Percentiles rank a stretch among this genome's conserved stretches.
These are phyloP conservation scores for Chlamydomonas schloesseri DNA, from an alignment of 139 green algal species.

Conservation along the genomic window DNA sequence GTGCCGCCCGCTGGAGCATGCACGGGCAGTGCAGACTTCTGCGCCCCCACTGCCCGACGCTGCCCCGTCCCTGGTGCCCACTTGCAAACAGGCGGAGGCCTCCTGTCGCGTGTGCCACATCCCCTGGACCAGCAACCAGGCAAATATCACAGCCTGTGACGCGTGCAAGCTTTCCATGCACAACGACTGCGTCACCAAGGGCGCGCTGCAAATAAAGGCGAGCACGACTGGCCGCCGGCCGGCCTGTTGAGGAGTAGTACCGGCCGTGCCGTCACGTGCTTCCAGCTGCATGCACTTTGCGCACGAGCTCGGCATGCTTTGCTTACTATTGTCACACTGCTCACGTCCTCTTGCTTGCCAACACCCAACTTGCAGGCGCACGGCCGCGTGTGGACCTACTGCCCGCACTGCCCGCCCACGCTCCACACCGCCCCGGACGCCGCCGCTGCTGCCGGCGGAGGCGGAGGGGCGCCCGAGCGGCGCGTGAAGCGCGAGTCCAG, in stretches of 20 bases:
- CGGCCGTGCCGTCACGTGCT: no score
- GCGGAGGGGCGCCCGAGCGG: no score
- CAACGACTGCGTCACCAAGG: conserved; percentile 35
- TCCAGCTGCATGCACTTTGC: no score
- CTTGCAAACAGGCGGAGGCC: conserved; percentile 15
- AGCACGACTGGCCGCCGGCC: background rate
- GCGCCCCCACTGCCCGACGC: no score
- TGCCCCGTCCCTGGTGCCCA: no score
- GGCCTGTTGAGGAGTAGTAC: no score
- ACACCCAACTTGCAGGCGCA: background rate
- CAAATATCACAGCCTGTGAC: conserved; percentile 18
- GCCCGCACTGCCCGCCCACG: conserved; percentile 32
- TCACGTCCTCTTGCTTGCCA: no score
- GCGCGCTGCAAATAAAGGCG: conserved; percentile 33
- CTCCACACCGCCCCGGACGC: background rate
- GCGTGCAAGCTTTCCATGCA: conserved; percentile 38
- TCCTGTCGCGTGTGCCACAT: conserved; percentile 38
- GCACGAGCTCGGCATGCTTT: no score
- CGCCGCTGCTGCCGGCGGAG: background rate
- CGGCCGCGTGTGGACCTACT: conserved; percentile 32
- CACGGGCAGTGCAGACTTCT: no score
- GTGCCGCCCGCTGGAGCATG: no score
- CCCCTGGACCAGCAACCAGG: conserved; percentile 23
- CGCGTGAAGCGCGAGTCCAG: no score
- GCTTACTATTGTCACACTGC: no score